These are phyloP conservation scores for Nothophaeocryptopus gaeumannii DNA, from an alignment of 2,329 filamentous ascomycete species.

Conservation along the genomic window DNA sequence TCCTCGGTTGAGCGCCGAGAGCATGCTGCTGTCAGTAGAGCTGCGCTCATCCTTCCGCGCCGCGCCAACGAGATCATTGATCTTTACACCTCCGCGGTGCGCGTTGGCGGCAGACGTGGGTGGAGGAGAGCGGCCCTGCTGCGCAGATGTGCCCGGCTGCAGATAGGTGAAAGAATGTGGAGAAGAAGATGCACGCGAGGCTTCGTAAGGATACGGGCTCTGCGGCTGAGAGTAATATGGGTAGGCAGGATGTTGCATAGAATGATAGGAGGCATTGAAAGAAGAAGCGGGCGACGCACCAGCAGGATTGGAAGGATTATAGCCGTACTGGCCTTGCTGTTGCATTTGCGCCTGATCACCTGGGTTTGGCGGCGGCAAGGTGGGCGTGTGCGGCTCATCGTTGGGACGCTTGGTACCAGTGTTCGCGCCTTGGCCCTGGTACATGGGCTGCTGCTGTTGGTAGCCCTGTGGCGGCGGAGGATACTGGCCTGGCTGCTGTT, in stretches of 20 bases:
- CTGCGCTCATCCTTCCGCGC: constrained; percentile 40
- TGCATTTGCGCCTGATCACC: constrained; percentile 41
- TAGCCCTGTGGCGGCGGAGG: constrained; percentile 42
- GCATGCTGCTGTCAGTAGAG: constrained; percentile 32
- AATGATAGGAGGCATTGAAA: constrained; percentile 38
- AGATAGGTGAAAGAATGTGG: constrained; percentile 39
- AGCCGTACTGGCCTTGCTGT: constrained; percentile 34
- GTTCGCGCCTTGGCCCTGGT: constrained; percentile 19
- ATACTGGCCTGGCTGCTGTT: constrained; percentile 33
- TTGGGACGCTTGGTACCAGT: constrained; percentile 43
- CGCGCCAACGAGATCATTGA: constrained; percentile 27
- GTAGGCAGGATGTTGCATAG: constrained; percentile 31
- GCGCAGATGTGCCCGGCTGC: constrained; percentile 27
- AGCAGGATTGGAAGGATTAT: constrained; percentile 46
- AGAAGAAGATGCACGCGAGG: constrained; percentile 42
- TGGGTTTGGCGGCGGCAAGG: constrained; percentile 48
- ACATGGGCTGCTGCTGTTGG: constrained; percentile 44
- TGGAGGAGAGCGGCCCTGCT: constrained; percentile 41
- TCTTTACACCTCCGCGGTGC: constrained; percentile 28
- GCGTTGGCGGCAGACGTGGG: constrained; percentile 23
- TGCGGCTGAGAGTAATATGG: constrained; percentile 44
- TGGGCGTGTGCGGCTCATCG: constrained; percentile 51
- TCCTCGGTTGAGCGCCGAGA: constrained; percentile 27
- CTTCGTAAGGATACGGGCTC: constrained; percentile 43
- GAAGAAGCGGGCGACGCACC: constrained; percentile 46